phyloP scores from a whole-genome alignment of 2,329 filamentous ascomycete genomes.

The Calycina herbarum region DNA sequence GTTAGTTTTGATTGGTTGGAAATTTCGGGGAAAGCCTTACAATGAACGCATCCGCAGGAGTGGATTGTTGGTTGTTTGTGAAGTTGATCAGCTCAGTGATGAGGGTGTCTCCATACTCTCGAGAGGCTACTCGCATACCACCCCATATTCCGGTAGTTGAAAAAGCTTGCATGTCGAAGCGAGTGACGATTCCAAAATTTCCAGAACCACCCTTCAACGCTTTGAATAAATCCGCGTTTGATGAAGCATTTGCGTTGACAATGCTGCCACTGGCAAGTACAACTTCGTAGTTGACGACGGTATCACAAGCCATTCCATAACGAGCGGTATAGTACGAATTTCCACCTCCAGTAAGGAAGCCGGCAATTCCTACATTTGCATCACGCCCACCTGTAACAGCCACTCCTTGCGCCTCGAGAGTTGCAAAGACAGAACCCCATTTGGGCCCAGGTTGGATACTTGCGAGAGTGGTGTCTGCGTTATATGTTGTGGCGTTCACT shows the following conservation, averaged over 20 bases:
- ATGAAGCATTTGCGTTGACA: constrained; percentile 44
- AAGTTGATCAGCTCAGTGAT: constrained; percentile 22
- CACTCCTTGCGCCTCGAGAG: constrained; percentile 36
- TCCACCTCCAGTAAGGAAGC: constrained; percentile 20
- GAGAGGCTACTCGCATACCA: constrained; percentile 15
- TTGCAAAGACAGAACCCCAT: constrained; percentile 42
- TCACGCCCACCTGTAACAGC: constrained; percentile 41
- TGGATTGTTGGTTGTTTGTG: constrained; percentile 20
- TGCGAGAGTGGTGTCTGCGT: constrained; percentile 32
- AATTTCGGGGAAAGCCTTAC: too few species aligned
- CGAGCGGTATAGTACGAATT: constrained; percentile 42
- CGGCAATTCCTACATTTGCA: constrained; percentile 18
- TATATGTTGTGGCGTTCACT: not conserved
- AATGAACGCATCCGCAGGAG: constrained; percentile 16
- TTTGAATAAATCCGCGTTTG: constrained; percentile 51
- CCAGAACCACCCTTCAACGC: constrained; percentile 56
- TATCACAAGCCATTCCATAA: constrained; percentile 52
- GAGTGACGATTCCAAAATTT: constrained; percentile 55
- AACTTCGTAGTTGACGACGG: constrained; percentile 50
- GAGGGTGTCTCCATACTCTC: constrained; percentile 14
- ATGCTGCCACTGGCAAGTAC: constrained; percentile 52
- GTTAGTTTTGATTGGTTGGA: too few species aligned
- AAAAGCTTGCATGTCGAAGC: constrained; percentile 20
- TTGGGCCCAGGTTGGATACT: constrained; percentile 40
- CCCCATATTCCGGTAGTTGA: constrained; percentile 7